Percentiles rank a stretch among this genome's conserved stretches.
phyloP scores from a whole-genome alignment of 2,329 filamentous ascomycete species.

The Colletotrichum falcatum region DNA sequence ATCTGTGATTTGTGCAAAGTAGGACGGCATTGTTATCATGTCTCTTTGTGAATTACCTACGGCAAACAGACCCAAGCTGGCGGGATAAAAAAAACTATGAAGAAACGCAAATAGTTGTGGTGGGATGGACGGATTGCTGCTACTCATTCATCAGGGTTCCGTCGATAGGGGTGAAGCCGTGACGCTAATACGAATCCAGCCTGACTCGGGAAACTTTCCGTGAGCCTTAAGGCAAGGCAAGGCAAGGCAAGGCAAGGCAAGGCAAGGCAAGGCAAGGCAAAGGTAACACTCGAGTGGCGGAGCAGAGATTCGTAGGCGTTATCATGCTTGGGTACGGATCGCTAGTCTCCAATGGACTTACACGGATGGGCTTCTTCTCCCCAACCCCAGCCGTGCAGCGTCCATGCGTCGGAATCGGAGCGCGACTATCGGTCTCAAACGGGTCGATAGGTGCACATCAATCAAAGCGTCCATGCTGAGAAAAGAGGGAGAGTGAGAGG shows the following conservation, averaged over 20 bases:
- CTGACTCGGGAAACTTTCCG: slow-evolving; percentile 22
- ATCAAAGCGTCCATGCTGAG: slow-evolving; percentile 24
- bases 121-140: slow-evolving; percentile 10
- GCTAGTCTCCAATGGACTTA: slow-evolving; percentile 39
- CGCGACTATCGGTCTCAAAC: slow-evolving; percentile 23
- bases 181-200: slow-evolving; percentile 5
- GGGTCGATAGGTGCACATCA: slow-evolving; percentile 25
- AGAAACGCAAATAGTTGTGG: background rate
- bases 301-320: slow-evolving; percentile 14
- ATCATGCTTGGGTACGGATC: slow-evolving; percentile 2
- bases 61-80: slow-evolving; percentile 15
- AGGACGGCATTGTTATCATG: background rate
- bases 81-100: slow-evolving; percentile 3
- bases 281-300: slow-evolving; percentile 6
- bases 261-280: too few relatives aligned
- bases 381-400: background rate
- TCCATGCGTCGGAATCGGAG: slow-evolving; percentile 28
- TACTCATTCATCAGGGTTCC: slow-evolving; percentile 10
- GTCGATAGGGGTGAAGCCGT: background rate
- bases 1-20: background rate
- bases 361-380: slow-evolving; percentile 27
- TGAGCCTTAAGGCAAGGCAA: too few relatives aligned
- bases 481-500: background rate
- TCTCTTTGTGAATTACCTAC: background rate
- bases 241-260: too few relatives aligned